Conservation (phyloP, 2,329 filamentous ascomycete species). For the Coccinonectria pachysandricola region DNA sequence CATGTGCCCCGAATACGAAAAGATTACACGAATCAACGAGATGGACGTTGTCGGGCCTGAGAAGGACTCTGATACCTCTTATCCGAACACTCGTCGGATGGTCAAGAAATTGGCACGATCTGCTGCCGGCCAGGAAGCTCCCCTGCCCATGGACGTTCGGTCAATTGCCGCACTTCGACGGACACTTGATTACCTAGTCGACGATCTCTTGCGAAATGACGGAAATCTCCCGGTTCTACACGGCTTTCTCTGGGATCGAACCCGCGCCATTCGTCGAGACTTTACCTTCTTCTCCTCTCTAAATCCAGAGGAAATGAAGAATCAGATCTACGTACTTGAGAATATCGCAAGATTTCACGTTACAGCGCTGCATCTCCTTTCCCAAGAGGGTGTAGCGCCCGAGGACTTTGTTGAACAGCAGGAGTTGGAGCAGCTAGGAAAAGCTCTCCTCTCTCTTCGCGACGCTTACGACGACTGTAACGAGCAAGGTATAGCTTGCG, state of each 20-base stretch:
- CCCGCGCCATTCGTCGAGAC: conserved; percentile 56
- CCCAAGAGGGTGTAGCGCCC: conserved; percentile 41
- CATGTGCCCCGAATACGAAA: conserved; percentile 61
- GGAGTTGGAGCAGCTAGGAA: conserved; percentile 57
- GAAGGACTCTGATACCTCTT: conserved; percentile 34
- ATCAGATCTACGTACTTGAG: conserved; percentile 54
- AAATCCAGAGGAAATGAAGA: conserved; percentile 43
- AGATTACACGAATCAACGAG: conserved; percentile 51
- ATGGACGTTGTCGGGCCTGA: conserved; percentile 47
- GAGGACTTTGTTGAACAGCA: conserved; percentile 57
- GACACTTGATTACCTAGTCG: conserved; percentile 54
- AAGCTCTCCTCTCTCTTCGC: conserved; percentile 53
- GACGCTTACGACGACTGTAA: conserved; percentile 58
- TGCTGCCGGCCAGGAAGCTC: conserved; percentile 57
- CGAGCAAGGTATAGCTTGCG: conserved; percentile 44
- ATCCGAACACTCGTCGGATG: conserved; percentile 44
- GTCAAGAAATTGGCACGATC: conserved; percentile 59
- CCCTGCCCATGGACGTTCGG: conserved; percentile 57
- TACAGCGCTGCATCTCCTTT: conserved; percentile 52
- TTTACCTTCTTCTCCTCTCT: conserved; percentile 58
- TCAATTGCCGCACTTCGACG: conserved; percentile 47
- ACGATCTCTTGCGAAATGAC: conserved; percentile 45
- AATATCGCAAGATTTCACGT: conserved; percentile 59
- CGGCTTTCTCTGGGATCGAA: conserved; percentile 59
- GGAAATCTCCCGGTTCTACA: conserved; percentile 45